Base-by-base conservation (phyloP, 2,329 filamentous ascomycete species). In the Colletotrichum sp. region DNA sequence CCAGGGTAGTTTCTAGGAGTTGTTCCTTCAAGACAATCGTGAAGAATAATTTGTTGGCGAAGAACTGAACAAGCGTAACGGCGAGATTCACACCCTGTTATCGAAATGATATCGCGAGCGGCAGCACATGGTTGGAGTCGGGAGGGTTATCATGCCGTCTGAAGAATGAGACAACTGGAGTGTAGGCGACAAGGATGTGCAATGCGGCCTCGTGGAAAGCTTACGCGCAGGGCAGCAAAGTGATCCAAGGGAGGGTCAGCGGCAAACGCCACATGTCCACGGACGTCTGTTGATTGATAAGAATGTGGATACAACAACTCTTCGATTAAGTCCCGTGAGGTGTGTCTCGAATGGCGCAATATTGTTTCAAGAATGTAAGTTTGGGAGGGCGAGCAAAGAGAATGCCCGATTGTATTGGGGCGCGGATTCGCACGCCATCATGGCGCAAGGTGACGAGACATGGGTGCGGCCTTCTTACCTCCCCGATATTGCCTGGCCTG, bases 341-440 rank as follows among this genome's bases (percentile, higher is more conserved):
- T 16, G 21, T 72, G 63, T 72, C 52, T 76, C 32, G 9, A 57
- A 76, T 72, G 32, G 69, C 57, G 73, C 34, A 64, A 72, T 72
- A 16, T 9, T 76, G 73, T 76, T 76, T 72, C 63, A 72, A 30
- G 21, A 49, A 49, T 16, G 63, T 49, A 5, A 72, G 24, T 44
- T 57, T 32, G 9, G 21, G 24, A 59, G 26, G 57, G 10, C 57
- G n/a, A 57, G 39, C 32, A 57, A 21, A 64, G 26, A 26, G 9
- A 16, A 49, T 64, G 26, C 63, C 21, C 7, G 32, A 30, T 52
- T 44, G 55, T 15, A 18, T 28, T 64, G 66, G 15, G 15, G 36
- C 18, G 32, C 69, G 44, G 39, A 26, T 69, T 68, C 70, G 73
- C 73, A 73, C 73, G 73, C 73, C 69, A 76, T 76, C 57, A 73